Evolutionary conservation across 345 rosid species (phyloP).

Genomic region (Hirschfeldia incana): DNA sequence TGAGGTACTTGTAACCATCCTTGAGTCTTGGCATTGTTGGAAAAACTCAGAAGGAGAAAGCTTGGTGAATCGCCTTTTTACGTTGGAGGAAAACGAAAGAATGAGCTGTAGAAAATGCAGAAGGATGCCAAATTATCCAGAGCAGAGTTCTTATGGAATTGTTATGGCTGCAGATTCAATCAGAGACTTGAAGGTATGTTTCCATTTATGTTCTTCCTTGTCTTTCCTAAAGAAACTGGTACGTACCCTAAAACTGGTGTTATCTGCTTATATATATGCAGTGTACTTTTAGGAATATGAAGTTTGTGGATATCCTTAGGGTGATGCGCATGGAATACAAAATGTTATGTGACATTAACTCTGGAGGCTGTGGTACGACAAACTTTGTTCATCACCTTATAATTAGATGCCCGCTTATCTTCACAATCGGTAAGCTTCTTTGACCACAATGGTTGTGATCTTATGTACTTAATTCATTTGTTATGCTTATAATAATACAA

Average conservation of each 20-base stretch:
- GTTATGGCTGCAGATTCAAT: conserved; percentile 16
- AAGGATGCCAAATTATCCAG: conserved; percentile 12
- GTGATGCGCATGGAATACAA: conserved; percentile 12
- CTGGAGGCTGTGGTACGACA: conserved; percentile 23
- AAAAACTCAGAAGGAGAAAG: not conserved
- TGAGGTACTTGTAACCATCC: conserved; percentile 13
- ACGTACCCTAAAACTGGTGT: not conserved
- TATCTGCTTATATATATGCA: conserved; percentile 10
- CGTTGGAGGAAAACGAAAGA: conserved; percentile 9
- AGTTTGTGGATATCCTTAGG: conserved; percentile 30
- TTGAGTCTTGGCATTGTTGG: conserved; percentile 25
- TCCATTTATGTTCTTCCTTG: not conserved
- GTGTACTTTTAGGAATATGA: conserved; percentile 8
- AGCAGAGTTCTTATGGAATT: conserved; percentile 17
- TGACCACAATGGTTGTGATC: conserved; percentile 6
- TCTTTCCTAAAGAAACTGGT: conserved; percentile 4
- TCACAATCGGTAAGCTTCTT: conserved; percentile 20
- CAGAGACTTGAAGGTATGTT: conserved; percentile 21
- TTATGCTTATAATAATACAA: not conserved
- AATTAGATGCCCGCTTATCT: conserved; percentile 11
- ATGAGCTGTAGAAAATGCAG: conserved; percentile 23
- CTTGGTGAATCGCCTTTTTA: not conserved
- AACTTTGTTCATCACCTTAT: conserved; percentile 16
- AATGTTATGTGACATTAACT: conserved; percentile 21
- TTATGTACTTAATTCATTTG: not conserved